Evolutionary conservation across 805 yeast species (phyloP).

Genomic region (Scheffersomyces lignosus): DNA sequence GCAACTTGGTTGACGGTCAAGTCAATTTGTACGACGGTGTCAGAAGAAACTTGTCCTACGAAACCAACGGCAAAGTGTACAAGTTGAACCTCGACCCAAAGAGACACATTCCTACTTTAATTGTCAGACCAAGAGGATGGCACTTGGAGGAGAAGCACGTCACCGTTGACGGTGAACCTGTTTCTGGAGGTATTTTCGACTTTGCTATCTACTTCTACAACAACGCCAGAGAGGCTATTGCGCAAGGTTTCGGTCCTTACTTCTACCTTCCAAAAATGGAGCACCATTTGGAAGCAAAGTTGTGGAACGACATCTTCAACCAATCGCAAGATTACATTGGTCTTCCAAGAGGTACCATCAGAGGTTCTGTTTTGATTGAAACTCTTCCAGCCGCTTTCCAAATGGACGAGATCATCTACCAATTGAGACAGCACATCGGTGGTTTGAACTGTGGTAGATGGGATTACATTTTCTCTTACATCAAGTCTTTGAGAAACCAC

Average conservation of each 20-base stretch:
- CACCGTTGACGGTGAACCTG: constrained; percentile 70
- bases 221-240: constrained; percentile 62
- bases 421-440: constrained; percentile 71
- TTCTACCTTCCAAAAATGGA: constrained; percentile 86
- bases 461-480: constrained; percentile 83
- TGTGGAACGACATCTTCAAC: constrained; percentile 81
- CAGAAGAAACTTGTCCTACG: constrained; percentile 56
- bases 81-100: constrained; percentile 45
- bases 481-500: constrained; percentile 71
- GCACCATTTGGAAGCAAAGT: constrained; percentile 77
- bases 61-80: constrained; percentile 45
- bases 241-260: constrained; percentile 75
- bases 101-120: constrained; percentile 69
- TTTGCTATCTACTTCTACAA: constrained; percentile 77
- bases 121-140: constrained; percentile 90
- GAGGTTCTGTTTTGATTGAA: constrained; percentile 81
- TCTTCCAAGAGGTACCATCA: constrained; percentile 72
- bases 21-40: constrained; percentile 76
- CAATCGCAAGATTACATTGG: constrained; percentile 72
- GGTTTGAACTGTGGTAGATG: constrained; percentile 89
- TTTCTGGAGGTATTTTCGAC: constrained; percentile 75
- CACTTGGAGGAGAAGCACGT: constrained; percentile 77
- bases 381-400: constrained; percentile 86
- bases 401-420: constrained; percentile 80
- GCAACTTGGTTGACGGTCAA: constrained; percentile 76